Percentiles rank a stretch among this genome's conserved stretches.
phyloP scores from a whole-genome alignment of 2,329 filamentous ascomycete genomes.

The Colletotrichum horii region DNA sequence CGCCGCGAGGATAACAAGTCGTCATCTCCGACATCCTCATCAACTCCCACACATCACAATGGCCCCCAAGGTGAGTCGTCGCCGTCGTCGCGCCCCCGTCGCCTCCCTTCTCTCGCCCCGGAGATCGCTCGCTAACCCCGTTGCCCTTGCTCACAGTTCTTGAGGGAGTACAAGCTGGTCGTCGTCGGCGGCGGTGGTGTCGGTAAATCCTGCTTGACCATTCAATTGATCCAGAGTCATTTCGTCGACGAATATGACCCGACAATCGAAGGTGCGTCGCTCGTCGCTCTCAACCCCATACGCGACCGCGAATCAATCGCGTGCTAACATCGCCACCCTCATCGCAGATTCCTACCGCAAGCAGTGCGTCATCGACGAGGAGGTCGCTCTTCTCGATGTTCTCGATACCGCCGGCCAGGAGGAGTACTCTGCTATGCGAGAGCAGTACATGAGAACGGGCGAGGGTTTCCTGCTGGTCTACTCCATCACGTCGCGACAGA shows the following conservation, averaged over 20 bases:
- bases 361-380: slow-evolving; percentile 98
- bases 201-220: slow-evolving; percentile 98
- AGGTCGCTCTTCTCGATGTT: slow-evolving; percentile 96
- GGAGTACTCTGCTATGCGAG: slow-evolving; percentile 98
- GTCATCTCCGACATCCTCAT: not conserved
- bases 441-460: slow-evolving; percentile 99
- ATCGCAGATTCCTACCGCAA: slow-evolving; percentile 94
- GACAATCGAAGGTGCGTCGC: slow-evolving; percentile 87
- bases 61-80: slow-evolving; percentile 42
- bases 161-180: slow-evolving; percentile 94
- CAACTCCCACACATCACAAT: slow-evolving; percentile 31
- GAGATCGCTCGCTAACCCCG: slow-evolving; percentile 24
- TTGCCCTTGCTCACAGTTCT: slow-evolving; percentile 59
- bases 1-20: not conserved
- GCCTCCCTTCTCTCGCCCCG: not conserved
- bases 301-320: slow-evolving; percentile 5
- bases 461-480: slow-evolving; percentile 98
- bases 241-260: slow-evolving; percentile 99
- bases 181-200: slow-evolving; percentile 98
- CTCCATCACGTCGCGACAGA: slow-evolving; percentile 96
- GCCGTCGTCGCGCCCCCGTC: not conserved
- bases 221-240: slow-evolving; percentile 93
- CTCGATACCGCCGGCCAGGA: slow-evolving; percentile 98
- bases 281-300: not conserved
- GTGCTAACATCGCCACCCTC: slow-evolving; percentile 23